These are phyloP conservation scores for Fraxinus latifolia DNA, from an alignment of 305 asterid genomes.

Conservation along the genomic window DNA sequence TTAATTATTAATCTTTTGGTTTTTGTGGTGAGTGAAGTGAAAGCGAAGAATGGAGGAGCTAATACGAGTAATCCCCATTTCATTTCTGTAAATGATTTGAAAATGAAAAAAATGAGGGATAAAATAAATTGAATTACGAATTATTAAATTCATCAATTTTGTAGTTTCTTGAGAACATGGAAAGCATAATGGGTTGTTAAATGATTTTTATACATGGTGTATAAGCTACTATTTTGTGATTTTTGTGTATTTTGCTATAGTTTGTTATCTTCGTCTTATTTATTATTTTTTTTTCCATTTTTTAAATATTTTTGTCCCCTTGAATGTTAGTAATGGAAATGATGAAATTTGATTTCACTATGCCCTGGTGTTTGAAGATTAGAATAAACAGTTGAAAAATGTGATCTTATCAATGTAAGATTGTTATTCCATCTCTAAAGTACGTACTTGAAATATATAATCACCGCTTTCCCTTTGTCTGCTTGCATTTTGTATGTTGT, in stretches of 20 bases:
- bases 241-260: neutral
- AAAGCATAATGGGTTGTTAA: neutral
- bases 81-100: constrained; percentile 20
- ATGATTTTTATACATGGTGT: neutral
- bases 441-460: neutral
- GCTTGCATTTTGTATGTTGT: neutral
- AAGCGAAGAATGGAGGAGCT: constrained; percentile 13
- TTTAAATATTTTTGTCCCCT: neutral
- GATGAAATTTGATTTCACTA: neutral
- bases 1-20: neutral
- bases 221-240: neutral
- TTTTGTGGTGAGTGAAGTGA: constrained; percentile 6
- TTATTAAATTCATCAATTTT: constrained; percentile 22
- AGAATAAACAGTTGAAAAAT: constrained; percentile 3
- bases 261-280: neutral
- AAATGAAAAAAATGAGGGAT: constrained; percentile 20
- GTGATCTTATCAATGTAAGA: constrained; percentile 7
- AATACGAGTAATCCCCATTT: constrained; percentile 21
- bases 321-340: neutral
- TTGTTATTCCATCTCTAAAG: constrained; percentile 1
- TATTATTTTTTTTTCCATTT: neutral
- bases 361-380: neutral
- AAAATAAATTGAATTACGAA: constrained; percentile 4
- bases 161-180: constrained; percentile 24
- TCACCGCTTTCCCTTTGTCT: constrained; percentile 1